Percentiles rank a stretch among this genome's conserved stretches.
phyloP scores from a whole-genome alignment of 371 early-diverging fungal species.

The Mortierella sp. region DNA sequence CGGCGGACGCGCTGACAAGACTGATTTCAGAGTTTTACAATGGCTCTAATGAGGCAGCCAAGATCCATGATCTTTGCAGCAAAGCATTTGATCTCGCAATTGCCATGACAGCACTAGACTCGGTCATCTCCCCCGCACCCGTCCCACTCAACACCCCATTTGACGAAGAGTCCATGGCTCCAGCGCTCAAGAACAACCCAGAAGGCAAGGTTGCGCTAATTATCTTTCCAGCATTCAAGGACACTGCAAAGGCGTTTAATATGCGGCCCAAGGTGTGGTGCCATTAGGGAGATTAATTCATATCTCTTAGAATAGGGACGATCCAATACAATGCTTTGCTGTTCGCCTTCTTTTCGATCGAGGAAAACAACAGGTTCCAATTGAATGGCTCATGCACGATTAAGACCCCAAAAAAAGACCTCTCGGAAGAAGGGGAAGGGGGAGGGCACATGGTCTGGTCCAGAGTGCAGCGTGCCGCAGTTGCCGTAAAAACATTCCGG shows the following conservation, averaged over 20 bases:
- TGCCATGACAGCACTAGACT: slow-evolving; percentile 69
- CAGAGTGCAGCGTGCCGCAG: too few species aligned
- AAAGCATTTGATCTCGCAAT: slow-evolving; percentile 63
- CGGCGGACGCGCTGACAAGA: slow-evolving; percentile 47
- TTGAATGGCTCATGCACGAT: too few species aligned
- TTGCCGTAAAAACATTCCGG: too few species aligned
- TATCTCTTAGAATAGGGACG: too few species aligned
- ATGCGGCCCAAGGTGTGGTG: slow-evolving; percentile 52
- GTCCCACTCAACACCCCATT: slow-evolving; percentile 26
- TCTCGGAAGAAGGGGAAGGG: too few species aligned
- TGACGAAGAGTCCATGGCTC: slow-evolving; percentile 45
- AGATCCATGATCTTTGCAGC: slow-evolving; percentile 64
- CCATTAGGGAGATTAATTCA: slow-evolving; percentile 28
- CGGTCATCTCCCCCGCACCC: slow-evolving; percentile 57
- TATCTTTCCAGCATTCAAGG: slow-evolving; percentile 44
- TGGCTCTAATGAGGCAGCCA: slow-evolving; percentile 55
- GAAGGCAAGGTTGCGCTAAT: slow-evolving; percentile 50
- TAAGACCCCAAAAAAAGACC: too few species aligned
- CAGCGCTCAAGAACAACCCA: slow-evolving; percentile 45
- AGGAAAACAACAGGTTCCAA: too few species aligned
- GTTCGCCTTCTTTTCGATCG: too few species aligned
- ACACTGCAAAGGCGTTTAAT: slow-evolving; percentile 30
- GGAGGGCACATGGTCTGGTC: too few species aligned
- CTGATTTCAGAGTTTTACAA: slow-evolving; percentile 46
- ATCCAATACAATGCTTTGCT: too few species aligned